A percentile compares a stretch with the other conserved stretches of the same genome.
Conservation (phyloP, 192 early-diverging fungal species). For the Mortierella hygrophila region DNA sequence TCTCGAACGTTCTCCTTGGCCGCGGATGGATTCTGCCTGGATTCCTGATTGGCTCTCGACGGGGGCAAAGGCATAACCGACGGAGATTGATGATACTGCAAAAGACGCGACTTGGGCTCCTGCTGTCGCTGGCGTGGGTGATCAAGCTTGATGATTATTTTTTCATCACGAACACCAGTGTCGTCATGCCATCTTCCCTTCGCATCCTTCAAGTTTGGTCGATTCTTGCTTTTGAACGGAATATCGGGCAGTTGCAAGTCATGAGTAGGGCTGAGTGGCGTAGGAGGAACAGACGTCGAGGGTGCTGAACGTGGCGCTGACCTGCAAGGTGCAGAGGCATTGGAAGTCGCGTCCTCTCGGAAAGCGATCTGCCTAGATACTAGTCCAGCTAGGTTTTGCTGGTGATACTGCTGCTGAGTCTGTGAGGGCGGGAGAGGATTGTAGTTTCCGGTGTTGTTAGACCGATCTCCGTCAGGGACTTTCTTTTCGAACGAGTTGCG, state of each 20-base stretch:
- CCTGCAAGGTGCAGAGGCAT: not conserved
- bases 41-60: not conserved
- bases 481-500: not conserved
- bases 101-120: not conserved
- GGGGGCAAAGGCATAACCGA: not conserved
- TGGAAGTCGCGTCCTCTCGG: not conserved
- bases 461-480: not conserved
- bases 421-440: not conserved
- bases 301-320: not conserved
- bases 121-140: not conserved
- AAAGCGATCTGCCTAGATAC: not conserved
- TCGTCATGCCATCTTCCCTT: not conserved
- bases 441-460: not conserved
- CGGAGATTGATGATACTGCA: not conserved
- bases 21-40: not conserved
- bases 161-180: not conserved
- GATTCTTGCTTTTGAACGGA: constrained; percentile 37
- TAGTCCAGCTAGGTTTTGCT: too few species aligned
- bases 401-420: not conserved
- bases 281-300: not conserved
- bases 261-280: not conserved
- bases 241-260: constrained; percentile 10
- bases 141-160: constrained; percentile 16
- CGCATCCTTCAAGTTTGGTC: constrained; percentile 15
- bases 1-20: not conserved